Evolutionary conservation across 1,139 yeast genomes (phyloP).

Genomic region (Sugiyamaella grinbergsii): DNA sequence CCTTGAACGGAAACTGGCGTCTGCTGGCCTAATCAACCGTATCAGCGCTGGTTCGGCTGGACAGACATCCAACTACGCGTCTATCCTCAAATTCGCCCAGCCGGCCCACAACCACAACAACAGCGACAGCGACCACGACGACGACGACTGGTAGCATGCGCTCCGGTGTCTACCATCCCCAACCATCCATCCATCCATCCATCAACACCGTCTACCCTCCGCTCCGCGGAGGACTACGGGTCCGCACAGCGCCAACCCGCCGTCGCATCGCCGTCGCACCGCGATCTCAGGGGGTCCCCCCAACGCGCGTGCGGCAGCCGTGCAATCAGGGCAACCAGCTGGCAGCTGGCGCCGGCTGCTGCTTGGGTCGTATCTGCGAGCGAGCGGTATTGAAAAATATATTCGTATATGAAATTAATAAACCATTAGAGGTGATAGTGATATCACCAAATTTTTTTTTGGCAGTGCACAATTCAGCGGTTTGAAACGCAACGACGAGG

Average conservation of each 20-base stretch:
- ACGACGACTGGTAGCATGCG: conserved; percentile 12
- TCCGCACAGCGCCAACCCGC: no score
- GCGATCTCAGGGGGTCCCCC: not conserved
- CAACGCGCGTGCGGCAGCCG: not conserved
- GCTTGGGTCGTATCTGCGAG: not conserved
- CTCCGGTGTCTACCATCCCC: no score
- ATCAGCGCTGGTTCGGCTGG: conserved; percentile 4
- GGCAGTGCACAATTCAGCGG: no score
- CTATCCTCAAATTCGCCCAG: conserved; percentile 12
- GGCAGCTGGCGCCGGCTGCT: not conserved
- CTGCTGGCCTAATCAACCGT: conserved; percentile 28
- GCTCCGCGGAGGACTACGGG: no score
- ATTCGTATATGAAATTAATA: not conserved
- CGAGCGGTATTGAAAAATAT: not conserved
- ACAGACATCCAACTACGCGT: not conserved
- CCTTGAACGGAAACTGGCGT: conserved; percentile 47
- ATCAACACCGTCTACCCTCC: not conserved
- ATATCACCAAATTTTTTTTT: no score
- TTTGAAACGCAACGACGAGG: no score
- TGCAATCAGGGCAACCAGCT: not conserved
- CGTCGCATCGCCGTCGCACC: no score
- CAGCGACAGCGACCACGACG: conserved; percentile 12
- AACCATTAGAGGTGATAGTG: not conserved
- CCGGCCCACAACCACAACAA: not conserved
- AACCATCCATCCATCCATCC: not conserved